These are phyloP conservation scores for Cryptosporidium parvum DNA, from an alignment of 169 alveolate species.

Conservation along the genomic window DNA sequence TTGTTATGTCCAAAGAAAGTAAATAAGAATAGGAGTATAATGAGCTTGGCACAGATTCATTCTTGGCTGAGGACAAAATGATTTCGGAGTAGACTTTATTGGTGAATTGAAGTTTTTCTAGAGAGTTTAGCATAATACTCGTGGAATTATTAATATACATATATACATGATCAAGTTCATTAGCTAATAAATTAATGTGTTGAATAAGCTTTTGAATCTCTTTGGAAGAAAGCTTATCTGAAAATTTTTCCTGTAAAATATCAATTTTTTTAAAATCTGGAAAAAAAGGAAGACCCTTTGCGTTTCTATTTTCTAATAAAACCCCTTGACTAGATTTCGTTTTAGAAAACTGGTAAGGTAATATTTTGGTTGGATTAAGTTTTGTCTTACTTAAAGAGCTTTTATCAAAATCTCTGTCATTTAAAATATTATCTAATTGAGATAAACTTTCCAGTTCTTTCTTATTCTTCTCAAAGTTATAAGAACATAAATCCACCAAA, in stretches of 20 bases:
- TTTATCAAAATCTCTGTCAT: neutral
- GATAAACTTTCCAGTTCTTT: neutral
- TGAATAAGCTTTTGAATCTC: slow-evolving; percentile 15
- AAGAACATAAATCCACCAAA: slow-evolving; percentile 27
- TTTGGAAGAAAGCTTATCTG: slow-evolving; percentile 8
- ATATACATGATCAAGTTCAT: slow-evolving; percentile 18
- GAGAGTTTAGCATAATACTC: slow-evolving; percentile 9
- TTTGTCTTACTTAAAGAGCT: neutral
- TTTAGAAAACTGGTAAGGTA: neutral
- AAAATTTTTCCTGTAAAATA: neutral
- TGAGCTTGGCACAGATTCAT: slow-evolving; percentile 15
- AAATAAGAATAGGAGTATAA: slow-evolving; percentile 36
- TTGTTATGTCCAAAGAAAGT: slow-evolving; percentile 41
- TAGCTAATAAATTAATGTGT: neutral
- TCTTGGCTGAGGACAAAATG: slow-evolving; percentile 1
- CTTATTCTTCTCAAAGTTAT: slow-evolving; percentile 15
- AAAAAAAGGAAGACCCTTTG: slow-evolving; percentile 45
- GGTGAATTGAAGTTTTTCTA: slow-evolving; percentile 39
- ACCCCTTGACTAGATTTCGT: neutral
- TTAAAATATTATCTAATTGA: neutral
- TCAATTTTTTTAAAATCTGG: slow-evolving; percentile 5
- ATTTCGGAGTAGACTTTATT: slow-evolving; percentile 43
- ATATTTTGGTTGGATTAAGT: neutral
- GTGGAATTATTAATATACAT: slow-evolving; percentile 30
- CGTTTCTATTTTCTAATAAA: slow-evolving; percentile 21